phyloP scores from a whole-genome alignment of 78 protist genomes.

The Dictyostelium citrinum region DNA sequence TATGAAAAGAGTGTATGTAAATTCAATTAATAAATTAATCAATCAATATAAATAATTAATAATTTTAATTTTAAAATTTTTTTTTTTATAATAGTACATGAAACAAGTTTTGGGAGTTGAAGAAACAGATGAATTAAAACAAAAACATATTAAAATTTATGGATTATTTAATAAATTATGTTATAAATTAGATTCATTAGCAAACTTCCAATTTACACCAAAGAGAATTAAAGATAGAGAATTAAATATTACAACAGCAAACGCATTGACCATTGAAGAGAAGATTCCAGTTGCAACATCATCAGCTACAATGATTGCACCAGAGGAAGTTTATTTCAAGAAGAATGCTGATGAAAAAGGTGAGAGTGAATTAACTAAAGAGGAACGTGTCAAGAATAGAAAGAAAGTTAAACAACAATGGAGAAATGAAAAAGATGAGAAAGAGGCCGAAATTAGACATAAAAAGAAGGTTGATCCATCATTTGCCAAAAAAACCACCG shows the following conservation, averaged over 20 bases:
- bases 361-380: conserved; percentile 10
- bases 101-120: conserved; percentile 65
- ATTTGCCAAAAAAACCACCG: conserved; percentile 7
- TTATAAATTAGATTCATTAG: conserved; percentile 59
- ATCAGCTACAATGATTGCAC: conserved; percentile 56
- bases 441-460: conserved; percentile 10
- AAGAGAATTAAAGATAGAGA: conserved; percentile 12
- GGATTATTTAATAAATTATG: conserved; percentile 6
- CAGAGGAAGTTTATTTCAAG: conserved; percentile 78
- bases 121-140: conserved; percentile 19
- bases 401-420: background rate
- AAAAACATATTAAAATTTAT: conserved; percentile 13
- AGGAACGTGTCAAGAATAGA: conserved; percentile 32
- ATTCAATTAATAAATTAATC: background rate
- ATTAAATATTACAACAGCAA: conserved; percentile 1
- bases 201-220: conserved; percentile 80
- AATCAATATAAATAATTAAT: background rate
- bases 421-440: conserved; percentile 24
- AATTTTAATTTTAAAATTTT: too few species aligned
- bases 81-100: conserved; percentile 14
- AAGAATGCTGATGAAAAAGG: conserved; percentile 63
- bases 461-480: conserved; percentile 27
- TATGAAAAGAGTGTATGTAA: conserved; percentile 56
- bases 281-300: conserved; percentile 65
- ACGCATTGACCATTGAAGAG: conserved; percentile 76